Base-by-base conservation (phyloP, 129 eudicot genomes). In the Sambucus nigra region DNA sequence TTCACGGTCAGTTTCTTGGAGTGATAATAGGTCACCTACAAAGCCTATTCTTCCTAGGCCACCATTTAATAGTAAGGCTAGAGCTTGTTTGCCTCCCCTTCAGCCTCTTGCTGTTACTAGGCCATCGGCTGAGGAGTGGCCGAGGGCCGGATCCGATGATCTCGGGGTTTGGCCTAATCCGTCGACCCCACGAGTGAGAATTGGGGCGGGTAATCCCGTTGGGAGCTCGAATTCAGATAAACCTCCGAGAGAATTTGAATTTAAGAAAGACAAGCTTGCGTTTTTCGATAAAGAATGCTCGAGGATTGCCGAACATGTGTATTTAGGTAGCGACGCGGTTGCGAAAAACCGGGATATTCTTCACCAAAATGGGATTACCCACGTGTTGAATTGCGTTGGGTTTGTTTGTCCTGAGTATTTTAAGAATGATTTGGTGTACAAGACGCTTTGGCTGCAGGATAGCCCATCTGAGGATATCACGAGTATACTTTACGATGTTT, bases 381-480 rank as follows among this genome's bases (percentile, higher is more conserved):
- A 91, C 68, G 99, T 91, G 54, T 69, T 91, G 29, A 91, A 91
- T 41, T 91, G 99, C 63, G 99, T 86, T 10, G 99, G 99, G 15
- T 91, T 82, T 39, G 82, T 72, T 47, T 91, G 99, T 73, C 99
- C 99, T 0, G 99, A 91, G 58, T 85, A 81, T 64, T 91, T 86
- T 76, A 91, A 86, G 65, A 65, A 74, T 24, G 99, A 91, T 61
- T 67, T 91, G 61, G 94, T 79, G 28, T 91, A 91, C 65, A 82
- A 79, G 78, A 91, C 99, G 5, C 89, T 91, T 51, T 91, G 99
- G 99, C 82, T 91, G 46, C 83, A 76, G 47, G 99, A 91, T 72
- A 75, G 88, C 59, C 95, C 99, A 2, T 76, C 99, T 0, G 99
- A 91, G 78, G 99, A 91, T 68, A 91, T 91, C 5, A 91, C 99